These are phyloP conservation scores for Mycena citricolor DNA, from an alignment of 1,284 basidiomycete genomes.

Conservation along the genomic window DNA sequence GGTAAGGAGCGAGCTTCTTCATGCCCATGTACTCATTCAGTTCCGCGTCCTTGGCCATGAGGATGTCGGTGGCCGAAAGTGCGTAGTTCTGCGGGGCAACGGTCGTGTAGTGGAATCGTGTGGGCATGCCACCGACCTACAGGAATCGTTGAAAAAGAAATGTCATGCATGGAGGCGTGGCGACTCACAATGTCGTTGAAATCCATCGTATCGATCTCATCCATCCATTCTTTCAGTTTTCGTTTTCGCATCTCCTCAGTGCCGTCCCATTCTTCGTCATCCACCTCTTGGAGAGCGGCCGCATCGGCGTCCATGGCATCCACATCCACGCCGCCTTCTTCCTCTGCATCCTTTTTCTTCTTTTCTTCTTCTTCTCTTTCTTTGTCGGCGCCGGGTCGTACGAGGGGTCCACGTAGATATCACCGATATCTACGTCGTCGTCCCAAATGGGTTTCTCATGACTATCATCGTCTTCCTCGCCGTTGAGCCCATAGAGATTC, in stretches of 20 bases:
- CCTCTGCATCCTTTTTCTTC: constrained; percentile 45
- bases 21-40: constrained; percentile 89
- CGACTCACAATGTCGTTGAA: constrained; percentile 90
- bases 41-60: constrained; percentile 91
- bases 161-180: constrained; percentile 4
- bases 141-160: constrained; percentile 11
- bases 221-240: constrained; percentile 84
- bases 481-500: constrained; percentile 57
- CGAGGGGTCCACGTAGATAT: constrained; percentile 46
- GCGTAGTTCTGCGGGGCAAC: constrained; percentile 70
- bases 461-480: constrained; percentile 43
- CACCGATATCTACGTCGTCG: constrained; percentile 81
- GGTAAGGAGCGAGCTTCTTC: constrained; percentile 91
- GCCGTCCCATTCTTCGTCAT: constrained; percentile 75
- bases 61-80: constrained; percentile 84
- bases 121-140: constrained; percentile 88
- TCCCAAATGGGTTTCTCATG: constrained; percentile 85
- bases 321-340: constrained; percentile 55
- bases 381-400: constrained; percentile 31
- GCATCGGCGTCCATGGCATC: constrained; percentile 78
- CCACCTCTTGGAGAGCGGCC: constrained; percentile 30
- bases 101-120: constrained; percentile 90
- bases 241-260: constrained; percentile 84
- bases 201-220: constrained; percentile 86
- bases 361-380: constrained; percentile 49